These are phyloP conservation scores for Neobulgaria alba DNA, from an alignment of 2,329 filamentous ascomycete species.

Conservation along the genomic window DNA sequence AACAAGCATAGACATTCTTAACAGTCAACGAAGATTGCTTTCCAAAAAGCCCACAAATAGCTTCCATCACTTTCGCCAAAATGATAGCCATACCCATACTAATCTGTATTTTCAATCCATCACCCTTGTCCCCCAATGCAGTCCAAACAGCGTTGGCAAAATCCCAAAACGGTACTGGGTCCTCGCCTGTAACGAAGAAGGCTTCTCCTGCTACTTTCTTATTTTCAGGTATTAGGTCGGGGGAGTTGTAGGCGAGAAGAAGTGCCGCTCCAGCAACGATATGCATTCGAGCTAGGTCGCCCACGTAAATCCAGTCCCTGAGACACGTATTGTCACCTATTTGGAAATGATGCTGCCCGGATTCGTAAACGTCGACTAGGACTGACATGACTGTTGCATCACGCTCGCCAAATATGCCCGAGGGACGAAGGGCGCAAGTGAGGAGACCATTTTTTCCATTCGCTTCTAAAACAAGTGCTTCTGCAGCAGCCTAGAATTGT, in stretches of 20 bases:
- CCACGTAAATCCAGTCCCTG: not conserved
- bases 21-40: slow-evolving; percentile 1
- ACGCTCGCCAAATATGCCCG: not conserved
- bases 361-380: not conserved
- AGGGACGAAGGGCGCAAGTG: slow-evolving; percentile 1
- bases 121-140: not conserved
- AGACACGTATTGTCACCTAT: slow-evolving; percentile 1
- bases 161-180: slow-evolving; percentile 1
- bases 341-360: not conserved
- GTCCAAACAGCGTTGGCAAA: not conserved
- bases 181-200: slow-evolving; percentile 1
- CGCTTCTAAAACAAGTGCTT: slow-evolving; percentile 1
- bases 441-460: not conserved
- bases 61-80: not conserved
- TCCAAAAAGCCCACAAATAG: not conserved
- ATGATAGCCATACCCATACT: slow-evolving; percentile 1
- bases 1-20: slow-evolving; percentile 1
- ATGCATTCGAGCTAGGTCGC: not conserved
- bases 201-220: slow-evolving; percentile 2
- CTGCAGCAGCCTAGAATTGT: not conserved
- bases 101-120: not conserved
- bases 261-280: not conserved
- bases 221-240: not conserved
- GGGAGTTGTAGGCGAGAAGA: not conserved
- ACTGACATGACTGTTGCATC: not conserved